phyloP scores from a whole-genome alignment of 2,329 filamentous ascomycete genomes.

The Zasmidium cellare region DNA sequence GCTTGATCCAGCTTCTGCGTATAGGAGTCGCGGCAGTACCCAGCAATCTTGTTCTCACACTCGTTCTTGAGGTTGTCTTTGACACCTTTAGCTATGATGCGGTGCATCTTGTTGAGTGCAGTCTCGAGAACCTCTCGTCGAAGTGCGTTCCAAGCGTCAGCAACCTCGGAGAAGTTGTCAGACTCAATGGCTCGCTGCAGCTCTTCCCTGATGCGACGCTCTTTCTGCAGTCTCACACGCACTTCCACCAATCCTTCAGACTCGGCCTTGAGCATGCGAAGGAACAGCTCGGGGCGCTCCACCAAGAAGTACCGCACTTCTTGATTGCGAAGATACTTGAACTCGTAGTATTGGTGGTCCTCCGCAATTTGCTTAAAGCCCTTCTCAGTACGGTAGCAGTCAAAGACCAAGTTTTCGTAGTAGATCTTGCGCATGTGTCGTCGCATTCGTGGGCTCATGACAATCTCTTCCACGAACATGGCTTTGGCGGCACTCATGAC shows the following conservation, averaged over 20 bases:
- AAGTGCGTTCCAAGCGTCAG: constrained; percentile 91
- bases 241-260: constrained; percentile 91
- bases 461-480: constrained; percentile 89
- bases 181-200: constrained; percentile 85
- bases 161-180: constrained; percentile 91
- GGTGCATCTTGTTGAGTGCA: constrained; percentile 78
- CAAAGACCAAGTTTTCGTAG: constrained; percentile 80
- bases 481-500: constrained; percentile 78
- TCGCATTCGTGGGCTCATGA: constrained; percentile 83
- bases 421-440: constrained; percentile 81
- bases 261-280: constrained; percentile 97
- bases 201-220: constrained; percentile 72
- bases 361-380: constrained; percentile 92
- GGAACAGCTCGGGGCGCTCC: constrained; percentile 80
- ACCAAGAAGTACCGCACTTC: constrained; percentile 68
- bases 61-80: constrained; percentile 93
- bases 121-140: constrained; percentile 80
- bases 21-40: constrained; percentile 83
- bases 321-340: constrained; percentile 93
- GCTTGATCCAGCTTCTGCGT: constrained; percentile 90
- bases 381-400: constrained; percentile 90
- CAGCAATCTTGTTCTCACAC: constrained; percentile 90
- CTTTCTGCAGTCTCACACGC: constrained; percentile 72
- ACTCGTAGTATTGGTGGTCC: constrained; percentile 92
- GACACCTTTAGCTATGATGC: constrained; percentile 82